Percentiles rank a stretch among this genome's conserved stretches.
Evolutionary conservation across 1,284 basidiomycete genomes (phyloP).

Genomic region (Hemileia vastatrix): DNA sequence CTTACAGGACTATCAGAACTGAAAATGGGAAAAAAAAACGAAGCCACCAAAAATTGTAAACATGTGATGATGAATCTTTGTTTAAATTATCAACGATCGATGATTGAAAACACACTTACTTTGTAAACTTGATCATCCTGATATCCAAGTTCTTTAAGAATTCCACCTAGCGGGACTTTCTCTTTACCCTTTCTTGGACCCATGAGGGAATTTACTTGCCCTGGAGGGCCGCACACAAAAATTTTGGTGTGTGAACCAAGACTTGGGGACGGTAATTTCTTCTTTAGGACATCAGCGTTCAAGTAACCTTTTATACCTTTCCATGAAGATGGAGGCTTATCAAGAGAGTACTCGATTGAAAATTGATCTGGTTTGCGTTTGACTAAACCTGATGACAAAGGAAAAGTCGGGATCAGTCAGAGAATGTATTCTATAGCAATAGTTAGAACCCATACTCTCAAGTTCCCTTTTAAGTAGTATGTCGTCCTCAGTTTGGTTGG

Average conservation of each 20-base stretch:
- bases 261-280: slow-evolving; percentile 60
- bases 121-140: slow-evolving; percentile 60
- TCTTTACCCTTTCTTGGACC: slow-evolving; percentile 53
- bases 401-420: slow-evolving; percentile 52
- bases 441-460: slow-evolving; percentile 25
- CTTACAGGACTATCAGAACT: too few species aligned
- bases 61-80: too few species aligned
- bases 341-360: slow-evolving; percentile 75
- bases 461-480: slow-evolving; percentile 51
- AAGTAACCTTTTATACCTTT: slow-evolving; percentile 58
- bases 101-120: too few species aligned
- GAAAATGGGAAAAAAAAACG: too few species aligned
- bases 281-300: slow-evolving; percentile 59
- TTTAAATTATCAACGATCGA: too few species aligned
- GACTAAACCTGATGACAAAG: slow-evolving; percentile 24
- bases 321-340: slow-evolving; percentile 65
- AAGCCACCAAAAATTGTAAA: too few species aligned
- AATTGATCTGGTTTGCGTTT: slow-evolving; percentile 48
- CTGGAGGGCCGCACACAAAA: slow-evolving; percentile 84
- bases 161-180: slow-evolving; percentile 72
- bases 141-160: slow-evolving; percentile 79
- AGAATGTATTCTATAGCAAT: neutral
- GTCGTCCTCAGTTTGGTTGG: slow-evolving; percentile 80
- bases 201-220: slow-evolving; percentile 66
- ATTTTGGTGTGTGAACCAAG: slow-evolving; percentile 73